Evolutionary conservation across 1,139 yeast genomes (phyloP).

Genomic region (Yamadazyma conglobata): DNA sequence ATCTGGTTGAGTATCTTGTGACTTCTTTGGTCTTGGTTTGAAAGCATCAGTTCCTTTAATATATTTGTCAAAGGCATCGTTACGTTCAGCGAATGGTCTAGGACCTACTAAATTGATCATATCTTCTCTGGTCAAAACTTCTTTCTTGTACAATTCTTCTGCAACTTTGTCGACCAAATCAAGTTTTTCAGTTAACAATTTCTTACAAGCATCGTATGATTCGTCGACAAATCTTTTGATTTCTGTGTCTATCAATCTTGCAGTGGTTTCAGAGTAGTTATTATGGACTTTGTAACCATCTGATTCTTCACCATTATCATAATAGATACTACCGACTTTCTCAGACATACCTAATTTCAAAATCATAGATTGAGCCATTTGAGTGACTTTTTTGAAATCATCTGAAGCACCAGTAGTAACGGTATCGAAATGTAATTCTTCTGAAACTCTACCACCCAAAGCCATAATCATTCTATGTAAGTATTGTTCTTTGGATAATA

Average conservation of each 20-base stretch:
- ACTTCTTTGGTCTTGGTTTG: conserved; percentile 22
- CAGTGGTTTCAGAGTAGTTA: conserved; percentile 69
- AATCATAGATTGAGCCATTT: conserved; percentile 77
- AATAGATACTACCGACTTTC: conserved; percentile 60
- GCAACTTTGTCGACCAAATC: conserved; percentile 68
- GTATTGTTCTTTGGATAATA: conserved; percentile 63
- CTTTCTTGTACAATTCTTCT: conserved; percentile 61
- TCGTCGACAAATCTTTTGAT: conserved; percentile 59
- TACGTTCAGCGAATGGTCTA: conserved; percentile 72
- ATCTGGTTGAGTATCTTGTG: conserved; percentile 8
- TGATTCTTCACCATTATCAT: conserved; percentile 42
- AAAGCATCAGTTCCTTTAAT: conserved; percentile 47
- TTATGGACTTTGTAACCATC: conserved; percentile 56
- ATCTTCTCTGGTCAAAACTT: conserved; percentile 76
- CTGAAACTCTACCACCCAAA: conserved; percentile 76
- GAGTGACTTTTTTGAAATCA: conserved; percentile 75
- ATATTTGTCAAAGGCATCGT: conserved; percentile 79
- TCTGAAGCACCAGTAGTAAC: conserved; percentile 82
- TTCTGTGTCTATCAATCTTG: conserved; percentile 62
- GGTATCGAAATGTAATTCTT: conserved; percentile 71
- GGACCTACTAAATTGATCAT: conserved; percentile 73
- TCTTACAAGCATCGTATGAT: conserved; percentile 49
- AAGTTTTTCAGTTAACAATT: conserved; percentile 53
- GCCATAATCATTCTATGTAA: conserved; percentile 78
- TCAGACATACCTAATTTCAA: conserved; percentile 73